These are phyloP conservation scores for Cicer arietinum DNA, from an alignment of 306 rosid species.

Conservation along the genomic window DNA sequence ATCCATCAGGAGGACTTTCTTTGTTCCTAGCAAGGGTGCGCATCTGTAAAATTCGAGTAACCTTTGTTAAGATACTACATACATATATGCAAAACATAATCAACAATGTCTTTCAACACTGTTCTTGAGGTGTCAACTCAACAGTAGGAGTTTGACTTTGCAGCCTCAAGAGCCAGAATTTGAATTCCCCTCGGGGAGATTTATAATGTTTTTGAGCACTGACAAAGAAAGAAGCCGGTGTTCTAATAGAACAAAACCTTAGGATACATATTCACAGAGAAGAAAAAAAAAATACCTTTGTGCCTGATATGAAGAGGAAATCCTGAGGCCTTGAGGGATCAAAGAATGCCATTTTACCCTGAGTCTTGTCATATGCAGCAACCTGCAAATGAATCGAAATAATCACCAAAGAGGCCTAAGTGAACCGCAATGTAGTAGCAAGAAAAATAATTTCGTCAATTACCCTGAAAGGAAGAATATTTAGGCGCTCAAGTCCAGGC, in stretches of 20 bases:
- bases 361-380: conserved; percentile 96
- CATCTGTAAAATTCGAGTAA: conserved; percentile 67
- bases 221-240: background rate
- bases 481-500: conserved; percentile 92
- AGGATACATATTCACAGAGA: conserved; percentile 1
- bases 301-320: conserved; percentile 94
- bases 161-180: no score
- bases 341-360: conserved; percentile 96
- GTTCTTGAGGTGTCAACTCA: no score
- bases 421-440: background rate
- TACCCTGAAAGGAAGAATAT: conserved; percentile 98
- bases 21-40: conserved; percentile 87
- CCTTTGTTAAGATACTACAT: conserved; percentile 27
- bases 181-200: no score
- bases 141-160: no score
- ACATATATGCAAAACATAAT: no score
- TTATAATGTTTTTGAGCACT: no score
- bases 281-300: conserved; percentile 65
- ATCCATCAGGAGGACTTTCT: conserved; percentile 96
- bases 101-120: no score
- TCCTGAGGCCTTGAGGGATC: conserved; percentile 94
- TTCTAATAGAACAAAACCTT: conserved; percentile 3
- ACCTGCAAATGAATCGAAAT: conserved; percentile 60
- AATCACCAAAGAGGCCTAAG: conserved; percentile 31
- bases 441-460: conserved; percentile 1